phyloP scores from a whole-genome alignment of 2,329 filamentous ascomycete genomes.

The Falciphora oryzae region DNA sequence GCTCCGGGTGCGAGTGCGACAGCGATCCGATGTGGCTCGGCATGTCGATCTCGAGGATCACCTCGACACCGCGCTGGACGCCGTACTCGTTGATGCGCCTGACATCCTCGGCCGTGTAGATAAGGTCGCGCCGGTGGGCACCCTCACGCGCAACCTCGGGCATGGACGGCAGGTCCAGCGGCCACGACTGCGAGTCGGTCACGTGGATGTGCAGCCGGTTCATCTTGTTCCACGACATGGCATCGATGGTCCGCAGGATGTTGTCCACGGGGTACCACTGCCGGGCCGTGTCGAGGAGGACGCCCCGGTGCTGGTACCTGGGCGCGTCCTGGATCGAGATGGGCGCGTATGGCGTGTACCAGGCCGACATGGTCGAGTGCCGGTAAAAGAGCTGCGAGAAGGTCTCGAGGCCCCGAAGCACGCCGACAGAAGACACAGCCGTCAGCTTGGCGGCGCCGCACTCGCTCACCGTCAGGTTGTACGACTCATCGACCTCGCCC shows the following conservation, averaged over 20 bases:
- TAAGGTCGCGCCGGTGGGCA: constrained; percentile 61
- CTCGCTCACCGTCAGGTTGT: constrained; percentile 55
- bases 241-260: constrained; percentile 72
- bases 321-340: constrained; percentile 68
- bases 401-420: constrained; percentile 68
- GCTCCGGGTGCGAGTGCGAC: constrained; percentile 60
- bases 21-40: constrained; percentile 72
- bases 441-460: constrained; percentile 56
- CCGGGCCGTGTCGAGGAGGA: constrained; percentile 73
- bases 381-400: constrained; percentile 76
- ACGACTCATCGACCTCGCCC: constrained; percentile 69
- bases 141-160: constrained; percentile 68
- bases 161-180: constrained; percentile 70
- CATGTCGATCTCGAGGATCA: constrained; percentile 74
- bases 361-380: constrained; percentile 49
- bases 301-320: constrained; percentile 68
- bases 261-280: constrained; percentile 63
- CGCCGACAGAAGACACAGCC: constrained; percentile 61
- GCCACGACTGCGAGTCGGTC: constrained; percentile 82
- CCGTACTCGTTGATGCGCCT: constrained; percentile 65
- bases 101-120: constrained; percentile 63
- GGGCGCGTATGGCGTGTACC: constrained; percentile 68
- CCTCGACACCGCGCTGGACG: constrained; percentile 59
- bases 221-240: constrained; percentile 72
- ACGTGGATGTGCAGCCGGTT: constrained; percentile 77